Evolutionary conservation across 352 stramenopile species (phyloP), one percentile per base, ranked within the genome.

Genomic region (Globisporangium spiculum): DNA sequence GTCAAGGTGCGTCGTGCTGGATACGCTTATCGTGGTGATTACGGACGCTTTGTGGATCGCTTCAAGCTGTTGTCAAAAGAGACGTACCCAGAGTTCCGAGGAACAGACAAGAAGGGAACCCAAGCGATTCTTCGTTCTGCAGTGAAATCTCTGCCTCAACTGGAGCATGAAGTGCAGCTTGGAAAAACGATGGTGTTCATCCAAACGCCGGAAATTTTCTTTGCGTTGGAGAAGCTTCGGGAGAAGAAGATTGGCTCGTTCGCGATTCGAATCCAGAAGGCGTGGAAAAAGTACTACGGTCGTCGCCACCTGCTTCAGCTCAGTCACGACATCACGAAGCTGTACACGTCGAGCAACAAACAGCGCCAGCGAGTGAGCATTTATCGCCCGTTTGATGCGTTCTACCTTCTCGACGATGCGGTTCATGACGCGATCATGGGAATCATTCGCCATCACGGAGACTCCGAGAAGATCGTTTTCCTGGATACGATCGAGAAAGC

Each of bases 121-220:
- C 89, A 96, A 69, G 79, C 84, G 22, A 93, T 97, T 60, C 70
- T 97, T 4, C 79, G 87, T 1, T 74, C 84, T n/a, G 91, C 88
- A 4, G 83, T 86, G 1, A 95, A 93, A 54, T 63, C 73, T 0
- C 75, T 91, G 1, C 84, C 81, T 9, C 80, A 92, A 18, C 72
- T 95, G n/a, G 84, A 94, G 58, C 76, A 73, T 2, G 88, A 97
- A 68, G 88, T 92, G 22, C 89, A 98, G 65, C 77, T 96, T 24
- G 92, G 92, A 60, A 94, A 96, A 66, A 83, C 86, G 4, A 98
- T 97, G 86, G 78, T 98, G 20, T 98, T 98, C 57, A 96, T 98
- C 56, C 88, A 93, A 59, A 93, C 88, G 4, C 91, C 92, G 0
- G 89, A 96, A 71, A 94, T 81, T 4, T 96, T 96, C 70, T 97